Percentiles rank a stretch among this genome's conserved stretches.
These are phyloP conservation scores for Colletotrichum godetiae DNA, from an alignment of 2,329 filamentous ascomycete species.

Conservation along the genomic window DNA sequence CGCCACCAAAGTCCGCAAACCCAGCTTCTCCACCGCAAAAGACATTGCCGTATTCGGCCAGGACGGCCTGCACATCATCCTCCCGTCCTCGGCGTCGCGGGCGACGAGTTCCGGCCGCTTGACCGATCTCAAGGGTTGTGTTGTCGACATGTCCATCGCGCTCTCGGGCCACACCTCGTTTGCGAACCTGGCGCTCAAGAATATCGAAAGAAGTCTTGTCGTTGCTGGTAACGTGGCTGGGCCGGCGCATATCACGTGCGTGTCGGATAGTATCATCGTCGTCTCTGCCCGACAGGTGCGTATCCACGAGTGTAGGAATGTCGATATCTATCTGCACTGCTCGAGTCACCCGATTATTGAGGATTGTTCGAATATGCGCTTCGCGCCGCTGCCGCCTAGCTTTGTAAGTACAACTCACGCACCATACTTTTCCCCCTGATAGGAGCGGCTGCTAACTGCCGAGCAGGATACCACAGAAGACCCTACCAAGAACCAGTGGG, in stretches of 20 bases:
- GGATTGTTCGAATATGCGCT: slow-evolving; percentile 81
- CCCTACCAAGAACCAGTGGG: slow-evolving; percentile 76
- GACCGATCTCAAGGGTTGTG: slow-evolving; percentile 74
- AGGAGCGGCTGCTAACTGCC: slow-evolving; percentile 29
- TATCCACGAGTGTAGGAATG: slow-evolving; percentile 86
- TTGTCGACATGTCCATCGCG: slow-evolving; percentile 83
- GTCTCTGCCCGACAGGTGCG: slow-evolving; percentile 88
- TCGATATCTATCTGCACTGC: slow-evolving; percentile 86
- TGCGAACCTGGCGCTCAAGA: slow-evolving; percentile 74
- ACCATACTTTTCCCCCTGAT: too few relatives aligned
- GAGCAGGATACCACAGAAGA: slow-evolving; percentile 42
- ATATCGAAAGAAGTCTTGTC: slow-evolving; percentile 77
- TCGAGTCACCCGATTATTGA: slow-evolving; percentile 93
- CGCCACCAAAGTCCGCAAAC: slow-evolving; percentile 62
- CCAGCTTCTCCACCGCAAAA: slow-evolving; percentile 71
- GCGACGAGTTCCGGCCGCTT: slow-evolving; percentile 80
- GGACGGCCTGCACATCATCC: slow-evolving; percentile 77
- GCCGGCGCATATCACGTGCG: slow-evolving; percentile 82
- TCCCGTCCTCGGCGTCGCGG: slow-evolving; percentile 77
- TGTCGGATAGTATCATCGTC: slow-evolving; percentile 80
- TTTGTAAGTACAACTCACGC: slow-evolving; percentile 70
- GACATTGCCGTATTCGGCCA: slow-evolving; percentile 76
- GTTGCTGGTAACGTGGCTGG: slow-evolving; percentile 83
- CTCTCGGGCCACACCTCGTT: slow-evolving; percentile 70
- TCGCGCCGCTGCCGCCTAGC: slow-evolving; percentile 77